A percentile compares a stretch with the other conserved stretches of the same genome.
Evolutionary conservation across 176 grass and related monocot species (phyloP).

Genomic region (Zoysia japonica): DNA sequence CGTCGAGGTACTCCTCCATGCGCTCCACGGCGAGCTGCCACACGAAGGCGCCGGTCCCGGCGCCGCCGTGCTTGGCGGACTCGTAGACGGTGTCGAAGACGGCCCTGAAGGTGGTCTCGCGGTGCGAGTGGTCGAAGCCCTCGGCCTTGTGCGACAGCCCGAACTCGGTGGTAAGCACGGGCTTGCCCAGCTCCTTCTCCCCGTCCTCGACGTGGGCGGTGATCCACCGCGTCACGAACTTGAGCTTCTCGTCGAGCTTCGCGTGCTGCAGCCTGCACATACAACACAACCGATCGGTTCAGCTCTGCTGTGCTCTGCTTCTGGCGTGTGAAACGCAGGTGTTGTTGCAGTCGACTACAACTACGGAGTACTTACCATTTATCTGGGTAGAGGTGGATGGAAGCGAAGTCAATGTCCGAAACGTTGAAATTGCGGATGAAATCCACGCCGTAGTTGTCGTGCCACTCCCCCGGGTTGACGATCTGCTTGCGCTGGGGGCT

Average conservation of each 20-base stretch:
- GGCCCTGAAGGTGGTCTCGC: conserved; percentile 65
- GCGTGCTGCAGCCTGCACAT: conserved; percentile 53
- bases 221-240: conserved; percentile 69
- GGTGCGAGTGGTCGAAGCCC: conserved; percentile 68
- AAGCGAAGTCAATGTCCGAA: conserved; percentile 77
- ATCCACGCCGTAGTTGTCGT: conserved; percentile 69
- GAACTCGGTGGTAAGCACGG: conserved; percentile 88
- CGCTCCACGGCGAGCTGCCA: conserved; percentile 84
- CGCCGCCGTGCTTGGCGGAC: conserved; percentile 59
- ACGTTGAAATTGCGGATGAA: conserved; percentile 83
- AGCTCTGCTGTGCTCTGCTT: not conserved
- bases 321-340: not conserved
- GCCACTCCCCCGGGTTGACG: conserved; percentile 81
- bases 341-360: not conserved
- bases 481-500: conserved; percentile 47
- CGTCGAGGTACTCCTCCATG: conserved; percentile 77
- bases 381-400: conserved; percentile 91
- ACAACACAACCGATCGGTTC: not conserved
- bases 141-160: conserved; percentile 58
- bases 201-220: conserved; percentile 83
- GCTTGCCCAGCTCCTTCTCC: conserved; percentile 71
- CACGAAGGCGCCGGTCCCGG: conserved; percentile 64
- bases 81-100: conserved; percentile 67
- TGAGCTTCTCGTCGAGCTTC: conserved; percentile 65
- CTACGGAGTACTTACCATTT: conserved; percentile 49